A percentile compares a stretch with the other conserved stretches of the same genome.
phyloP scores from a whole-genome alignment of 176 grass and related monocot genomes.

The Ampelocalamus luodianensis region DNA sequence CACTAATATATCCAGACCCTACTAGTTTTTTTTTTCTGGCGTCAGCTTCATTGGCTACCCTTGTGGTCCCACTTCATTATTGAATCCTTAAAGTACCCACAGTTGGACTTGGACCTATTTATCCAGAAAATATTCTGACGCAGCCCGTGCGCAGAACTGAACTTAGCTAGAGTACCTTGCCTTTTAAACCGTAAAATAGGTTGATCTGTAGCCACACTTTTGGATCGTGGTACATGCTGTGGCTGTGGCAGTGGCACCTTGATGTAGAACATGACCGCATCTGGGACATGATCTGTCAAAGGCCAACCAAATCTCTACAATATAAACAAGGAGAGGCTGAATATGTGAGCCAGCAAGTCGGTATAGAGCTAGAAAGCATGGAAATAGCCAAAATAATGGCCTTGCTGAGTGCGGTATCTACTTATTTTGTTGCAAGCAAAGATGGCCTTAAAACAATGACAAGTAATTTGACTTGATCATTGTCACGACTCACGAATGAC shows the following conservation, averaged over 20 bases:
- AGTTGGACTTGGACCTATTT: background rate
- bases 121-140: background rate
- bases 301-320: background rate
- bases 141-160: conserved; percentile 6
- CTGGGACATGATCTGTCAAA: conserved; percentile 5
- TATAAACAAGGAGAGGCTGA: background rate
- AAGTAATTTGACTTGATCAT: background rate
- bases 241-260: background rate
- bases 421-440: background rate
- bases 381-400: conserved; percentile 10
- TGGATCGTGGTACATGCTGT: background rate
- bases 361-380: conserved; percentile 6
- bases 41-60: conserved; percentile 3
- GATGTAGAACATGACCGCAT: background rate
- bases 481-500: background rate
- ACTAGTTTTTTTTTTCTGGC: background rate
- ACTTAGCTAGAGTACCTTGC: conserved; percentile 13
- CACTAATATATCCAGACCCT: conserved; percentile 22
- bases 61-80: background rate
- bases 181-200: conserved; percentile 14
- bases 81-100: background rate
- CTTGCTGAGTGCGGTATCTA: background rate
- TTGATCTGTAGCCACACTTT: background rate
- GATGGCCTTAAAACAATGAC: background rate
- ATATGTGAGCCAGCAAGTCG: background rate